These are phyloP conservation scores for Fusarium beomiforme DNA, from an alignment of 2,329 filamentous ascomycete species.

Conservation along the genomic window DNA sequence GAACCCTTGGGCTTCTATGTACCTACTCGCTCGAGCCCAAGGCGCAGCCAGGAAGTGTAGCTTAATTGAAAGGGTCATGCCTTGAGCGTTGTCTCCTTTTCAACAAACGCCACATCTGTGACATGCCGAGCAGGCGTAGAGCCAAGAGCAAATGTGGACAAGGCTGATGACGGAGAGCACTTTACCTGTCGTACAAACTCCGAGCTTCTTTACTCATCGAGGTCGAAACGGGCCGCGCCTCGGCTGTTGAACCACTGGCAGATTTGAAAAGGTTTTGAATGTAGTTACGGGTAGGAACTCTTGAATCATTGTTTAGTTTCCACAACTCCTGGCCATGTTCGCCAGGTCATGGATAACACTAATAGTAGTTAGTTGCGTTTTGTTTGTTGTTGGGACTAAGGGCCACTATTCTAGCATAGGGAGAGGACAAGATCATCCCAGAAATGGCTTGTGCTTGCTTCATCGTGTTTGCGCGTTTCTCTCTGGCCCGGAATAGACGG, in stretches of 20 bases:
- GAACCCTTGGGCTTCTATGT: constrained; percentile 23
- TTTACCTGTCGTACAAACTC: constrained; percentile 6
- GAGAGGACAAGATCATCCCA: constrained; percentile 12
- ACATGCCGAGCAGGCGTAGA: neutral
- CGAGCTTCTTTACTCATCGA: constrained; percentile 17
- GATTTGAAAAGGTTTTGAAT: constrained; percentile 26
- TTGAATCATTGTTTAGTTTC: constrained; percentile 13
- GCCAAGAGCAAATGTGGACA: neutral
- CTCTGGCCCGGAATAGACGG: neutral
- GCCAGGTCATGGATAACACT: constrained; percentile 18
- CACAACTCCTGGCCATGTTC: neutral
- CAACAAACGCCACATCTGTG: constrained; percentile 1
- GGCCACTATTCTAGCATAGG: constrained; percentile 12
- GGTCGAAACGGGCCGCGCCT: constrained; percentile 32
- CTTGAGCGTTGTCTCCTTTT: neutral
- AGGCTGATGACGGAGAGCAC: neutral
- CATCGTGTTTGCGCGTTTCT: neutral
- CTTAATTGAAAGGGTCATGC: neutral
- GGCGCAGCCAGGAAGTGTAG: neutral
- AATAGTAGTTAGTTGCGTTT: constrained; percentile 5
- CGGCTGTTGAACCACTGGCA: constrained; percentile 20
- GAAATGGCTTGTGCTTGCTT: constrained; percentile 13
- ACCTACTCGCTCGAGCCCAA: neutral
- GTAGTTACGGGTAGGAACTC: constrained; percentile 14
- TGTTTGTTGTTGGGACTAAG: constrained; percentile 23